Base-by-base conservation (phyloP, 2,329 filamentous ascomycete species). In the Lachnellula occidentalis region DNA sequence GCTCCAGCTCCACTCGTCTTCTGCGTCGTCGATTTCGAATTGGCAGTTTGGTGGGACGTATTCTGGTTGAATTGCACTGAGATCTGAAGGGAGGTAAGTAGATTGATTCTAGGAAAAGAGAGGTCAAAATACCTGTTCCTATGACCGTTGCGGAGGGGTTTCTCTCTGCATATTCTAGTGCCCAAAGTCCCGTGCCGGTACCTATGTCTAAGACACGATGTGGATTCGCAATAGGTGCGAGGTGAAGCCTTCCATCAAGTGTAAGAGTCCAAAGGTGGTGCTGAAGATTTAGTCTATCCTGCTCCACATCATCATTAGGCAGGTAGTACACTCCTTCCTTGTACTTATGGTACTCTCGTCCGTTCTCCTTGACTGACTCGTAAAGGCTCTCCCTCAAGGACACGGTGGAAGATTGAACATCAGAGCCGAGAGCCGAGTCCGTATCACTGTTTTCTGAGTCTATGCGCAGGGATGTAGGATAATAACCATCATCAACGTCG, bases 1-100 rank as follows among this genome's bases (percentile, higher is more conserved):
- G 34, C n/a, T 45, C 22, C 42, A 58, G 8, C 34, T 58, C 55
- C 55, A 58, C n/a, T 55, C 52, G 12, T 75, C 70, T 61, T 78
- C 75, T 11, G 75, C 70, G 58, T 80, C 78, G 57, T 80, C 77
- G 14, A 80, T 70, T 47, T 78, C 66, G 62, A 80, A 80, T 24
- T 71, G 70, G 36, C 78, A 69, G 57, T 80, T 80, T 27, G 76
- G 74, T 19, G 77, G 78, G 6, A 56, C 50, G 19, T 56, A 53
- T 48, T 53, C 50, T 12, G 54, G 54, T 37, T 56, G 54, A 7
- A 56, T 56, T 17, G 54, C 34, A 39, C 54, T 56, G 11, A 56
- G 27, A 50, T 56, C 54, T 56, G 7, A 19, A 9, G 15, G 8
- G 11, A 17, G 11, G 46, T 56, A 22, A 56, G 41, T 19, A 41